Evolutionary conservation across 768 basidiomycete genomes (phyloP), one percentile per base, ranked within the genome.

Genomic region (Tricholoma saponaceum): DNA sequence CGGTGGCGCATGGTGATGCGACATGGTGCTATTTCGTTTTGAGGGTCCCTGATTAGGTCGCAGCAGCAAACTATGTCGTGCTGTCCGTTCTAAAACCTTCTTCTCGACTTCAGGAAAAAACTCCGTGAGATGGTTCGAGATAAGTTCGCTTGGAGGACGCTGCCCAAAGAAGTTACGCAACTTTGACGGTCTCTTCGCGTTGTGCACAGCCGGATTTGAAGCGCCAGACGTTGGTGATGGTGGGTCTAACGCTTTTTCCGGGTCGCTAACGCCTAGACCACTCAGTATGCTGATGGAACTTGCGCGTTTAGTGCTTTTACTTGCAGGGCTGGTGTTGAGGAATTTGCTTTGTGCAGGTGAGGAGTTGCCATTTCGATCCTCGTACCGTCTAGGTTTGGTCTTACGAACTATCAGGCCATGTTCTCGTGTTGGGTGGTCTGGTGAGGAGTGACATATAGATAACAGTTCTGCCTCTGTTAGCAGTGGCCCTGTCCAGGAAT

Each of bases 101-200:
- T 89, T 92, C 78, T 97, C 94, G 3, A 93, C 87, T 61, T 83
- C 82, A 1, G 97, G 97, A 84, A 99, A 99, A 77, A 90, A 99
- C 59, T 97, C 95, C 18, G 89, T 86, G 52, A 98, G 73, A 68
- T 98, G 95, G 6, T 80, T 96, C 23, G 95, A 92, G 76, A 98
- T 98, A 60, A 98, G 85, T 71, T 98, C 97, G 73, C 90, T 93
- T 0, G 97, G 95, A 0, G 97, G 97, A 39, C 97, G 90, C 66
- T 98, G 97, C 14, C 96, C 97, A 64, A 98, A 96, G 79, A 98
- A 99, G 78, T 94, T 95, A 72, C 90, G 90, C 49, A 95, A 70
- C 66, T 92, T 95, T 20, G 83, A 82, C 3, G 86, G 83, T 8
- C 79, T 75, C 63, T 83, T 83, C 44, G 70, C 71, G 56, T 73